Evolutionary conservation across 495 filamentous ascomycete genomes (phyloP).

Genomic region (Pyrenula massariospora): DNA sequence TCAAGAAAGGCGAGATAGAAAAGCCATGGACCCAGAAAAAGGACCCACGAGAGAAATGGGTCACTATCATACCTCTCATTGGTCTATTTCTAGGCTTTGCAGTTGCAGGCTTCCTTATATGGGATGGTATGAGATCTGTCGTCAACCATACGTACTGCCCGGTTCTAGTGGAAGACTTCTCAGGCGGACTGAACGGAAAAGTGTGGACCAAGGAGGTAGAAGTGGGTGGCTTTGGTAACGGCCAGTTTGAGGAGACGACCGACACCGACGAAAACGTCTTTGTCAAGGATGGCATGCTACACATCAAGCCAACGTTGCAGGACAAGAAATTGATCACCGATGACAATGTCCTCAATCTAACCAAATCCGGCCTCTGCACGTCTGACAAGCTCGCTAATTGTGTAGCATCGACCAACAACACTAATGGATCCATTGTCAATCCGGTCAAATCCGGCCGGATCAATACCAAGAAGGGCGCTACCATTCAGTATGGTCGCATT

Average conservation of each 20-base stretch:
- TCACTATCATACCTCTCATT: constrained; percentile 62
- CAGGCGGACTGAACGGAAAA: constrained; percentile 40
- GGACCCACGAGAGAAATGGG: constrained; percentile 75
- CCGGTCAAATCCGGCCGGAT: constrained; percentile 71
- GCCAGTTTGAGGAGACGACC: constrained; percentile 70
- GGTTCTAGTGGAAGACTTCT: constrained; percentile 60
- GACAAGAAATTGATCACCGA: constrained; percentile 52
- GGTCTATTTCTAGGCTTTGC: constrained; percentile 54
- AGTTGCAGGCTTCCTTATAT: constrained; percentile 56
- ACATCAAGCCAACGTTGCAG: constrained; percentile 69
- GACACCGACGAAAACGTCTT: constrained; percentile 57
- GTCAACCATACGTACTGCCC: constrained; percentile 62
- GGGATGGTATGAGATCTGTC: constrained; percentile 55
- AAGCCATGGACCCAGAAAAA: constrained; percentile 54
- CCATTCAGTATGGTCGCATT: constrained; percentile 70
- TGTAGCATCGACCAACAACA: constrained; percentile 51
- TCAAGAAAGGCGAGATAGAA: constrained; percentile 57
- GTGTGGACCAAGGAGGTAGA: constrained; percentile 47
- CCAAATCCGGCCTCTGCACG: constrained; percentile 52
- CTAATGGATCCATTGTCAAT: constrained; percentile 63
- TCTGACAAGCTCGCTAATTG: constrained; percentile 43
- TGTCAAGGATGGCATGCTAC: constrained; percentile 53
- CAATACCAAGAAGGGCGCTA: constrained; percentile 54
- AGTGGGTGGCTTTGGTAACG: constrained; percentile 76
- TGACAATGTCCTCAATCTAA: constrained; percentile 55